A percentile compares a stretch with the other conserved stretches of the same genome.
Conservation (phyloP, 192 early-diverging fungal genomes). For the Diversispora eburnea region DNA sequence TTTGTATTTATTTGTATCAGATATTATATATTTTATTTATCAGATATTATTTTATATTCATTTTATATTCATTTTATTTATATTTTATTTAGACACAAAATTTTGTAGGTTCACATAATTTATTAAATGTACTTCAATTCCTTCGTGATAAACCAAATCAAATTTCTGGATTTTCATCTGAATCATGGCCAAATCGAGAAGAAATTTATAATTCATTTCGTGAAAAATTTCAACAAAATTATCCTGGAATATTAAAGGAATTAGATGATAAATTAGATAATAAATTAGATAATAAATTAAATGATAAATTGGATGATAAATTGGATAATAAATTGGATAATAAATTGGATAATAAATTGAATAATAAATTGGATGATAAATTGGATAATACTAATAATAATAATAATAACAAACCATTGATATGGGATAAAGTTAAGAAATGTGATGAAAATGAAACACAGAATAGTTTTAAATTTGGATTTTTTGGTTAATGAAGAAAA, state of each 20-base stretch:
- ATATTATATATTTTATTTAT: not conserved
- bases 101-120: constrained; percentile 60
- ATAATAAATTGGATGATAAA: not conserved
- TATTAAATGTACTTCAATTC: constrained; percentile 49
- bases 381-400: not conserved
- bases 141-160: constrained; percentile 47
- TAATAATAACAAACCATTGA: not conserved
- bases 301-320: not conserved
- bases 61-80: not conserved
- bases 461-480: constrained; percentile 1
- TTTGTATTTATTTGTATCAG: not conserved
- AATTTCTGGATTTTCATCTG: constrained; percentile 42
- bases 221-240: constrained; percentile 11
- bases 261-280: not conserved
- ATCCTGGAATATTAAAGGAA: constrained; percentile 2
- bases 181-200: not conserved
- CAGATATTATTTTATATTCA: not conserved
- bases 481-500: not conserved
- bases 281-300: no score
- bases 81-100: constrained; percentile 53
- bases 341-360: not conserved
- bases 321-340: not conserved
- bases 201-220: not conserved
- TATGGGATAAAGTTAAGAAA: constrained; percentile 6
- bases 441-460: not conserved